Conservation (phyloP, 306 rosid species). For the Vigna radiata region DNA sequence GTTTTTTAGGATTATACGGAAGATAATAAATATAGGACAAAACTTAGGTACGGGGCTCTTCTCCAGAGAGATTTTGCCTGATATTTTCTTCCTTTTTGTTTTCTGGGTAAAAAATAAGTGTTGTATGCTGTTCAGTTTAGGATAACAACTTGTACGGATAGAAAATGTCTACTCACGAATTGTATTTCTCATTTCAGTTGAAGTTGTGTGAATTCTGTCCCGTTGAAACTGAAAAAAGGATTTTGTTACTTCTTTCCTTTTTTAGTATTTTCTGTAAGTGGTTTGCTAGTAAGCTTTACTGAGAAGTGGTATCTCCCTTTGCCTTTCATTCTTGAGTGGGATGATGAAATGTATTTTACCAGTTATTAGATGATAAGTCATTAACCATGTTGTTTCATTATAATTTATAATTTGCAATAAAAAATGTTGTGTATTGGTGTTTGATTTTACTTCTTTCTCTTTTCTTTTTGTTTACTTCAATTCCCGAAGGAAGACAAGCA, state of each 20-base stretch:
- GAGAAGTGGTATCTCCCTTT: conserved; percentile 3
- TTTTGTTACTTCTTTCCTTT: not conserved
- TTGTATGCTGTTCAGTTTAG: not conserved
- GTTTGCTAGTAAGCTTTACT: not conserved
- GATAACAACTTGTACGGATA: not conserved
- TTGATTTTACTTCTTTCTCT: conserved; percentile 12
- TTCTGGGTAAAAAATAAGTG: not conserved
- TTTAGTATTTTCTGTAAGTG: not conserved
- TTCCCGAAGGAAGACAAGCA: conserved; percentile 51
- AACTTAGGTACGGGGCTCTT: too few relatives aligned
- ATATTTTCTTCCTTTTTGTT: not conserved
- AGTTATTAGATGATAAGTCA: conserved; percentile 24
- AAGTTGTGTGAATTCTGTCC: not conserved
- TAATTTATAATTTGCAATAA: not conserved
- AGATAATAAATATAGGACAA: not conserved
- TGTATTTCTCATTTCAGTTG: not conserved
- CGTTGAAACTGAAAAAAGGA: not conserved
- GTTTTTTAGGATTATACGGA: not conserved
- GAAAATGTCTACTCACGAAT: not conserved
- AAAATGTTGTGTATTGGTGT: not conserved
- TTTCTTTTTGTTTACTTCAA: conserved; percentile 30
- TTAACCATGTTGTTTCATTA: conserved; percentile 16
- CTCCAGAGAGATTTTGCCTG: not conserved
- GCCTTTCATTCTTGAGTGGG: conserved; percentile 1
- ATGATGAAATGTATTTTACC: conserved; percentile 23